phyloP scores from a whole-genome alignment of 495 filamentous ascomycete genomes.

The Baudoinia panamericana region DNA sequence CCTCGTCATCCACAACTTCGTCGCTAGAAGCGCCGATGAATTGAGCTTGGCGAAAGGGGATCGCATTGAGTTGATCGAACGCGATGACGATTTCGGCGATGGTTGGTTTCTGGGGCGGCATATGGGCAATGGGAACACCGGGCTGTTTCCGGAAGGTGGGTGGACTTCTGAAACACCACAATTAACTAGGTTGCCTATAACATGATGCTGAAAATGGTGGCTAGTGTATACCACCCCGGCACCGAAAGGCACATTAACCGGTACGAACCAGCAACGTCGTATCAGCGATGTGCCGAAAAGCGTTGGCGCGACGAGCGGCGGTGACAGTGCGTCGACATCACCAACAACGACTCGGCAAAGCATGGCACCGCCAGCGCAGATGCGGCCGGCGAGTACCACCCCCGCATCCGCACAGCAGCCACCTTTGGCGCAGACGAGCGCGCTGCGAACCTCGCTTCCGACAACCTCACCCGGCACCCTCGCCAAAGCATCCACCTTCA shows the following conservation, averaged over 20 bases:
- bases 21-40: slow-evolving; percentile 82
- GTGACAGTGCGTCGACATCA: not conserved
- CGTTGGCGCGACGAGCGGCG: slow-evolving; percentile 1
- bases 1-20: slow-evolving; percentile 55
- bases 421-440: slow-evolving; percentile 10
- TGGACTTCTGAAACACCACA: too few species aligned
- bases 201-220: not conserved
- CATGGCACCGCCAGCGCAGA: slow-evolving; percentile 26
- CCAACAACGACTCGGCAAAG: slow-evolving; percentile 6
- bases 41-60: slow-evolving; percentile 77
- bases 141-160: slow-evolving; percentile 80
- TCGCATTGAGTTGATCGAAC: slow-evolving; percentile 78
- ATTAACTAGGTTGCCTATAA: too few species aligned
- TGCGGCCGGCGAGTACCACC: slow-evolving; percentile 19
- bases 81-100: slow-evolving; percentile 95
- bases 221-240: slow-evolving; percentile 32
- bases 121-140: slow-evolving; percentile 55
- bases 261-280: slow-evolving; percentile 19
- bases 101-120: slow-evolving; percentile 93
- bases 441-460: slow-evolving; percentile 6
- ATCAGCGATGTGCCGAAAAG: slow-evolving; percentile 14
- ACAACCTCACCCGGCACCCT: slow-evolving; percentile 31
- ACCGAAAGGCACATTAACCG: slow-evolving; percentile 24
- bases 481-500: slow-evolving; percentile 2
- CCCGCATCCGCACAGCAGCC: slow-evolving; percentile 11